phyloP scores from a whole-genome alignment of 1,284 basidiomycete genomes.

The Fistulinella cinereoalba region DNA sequence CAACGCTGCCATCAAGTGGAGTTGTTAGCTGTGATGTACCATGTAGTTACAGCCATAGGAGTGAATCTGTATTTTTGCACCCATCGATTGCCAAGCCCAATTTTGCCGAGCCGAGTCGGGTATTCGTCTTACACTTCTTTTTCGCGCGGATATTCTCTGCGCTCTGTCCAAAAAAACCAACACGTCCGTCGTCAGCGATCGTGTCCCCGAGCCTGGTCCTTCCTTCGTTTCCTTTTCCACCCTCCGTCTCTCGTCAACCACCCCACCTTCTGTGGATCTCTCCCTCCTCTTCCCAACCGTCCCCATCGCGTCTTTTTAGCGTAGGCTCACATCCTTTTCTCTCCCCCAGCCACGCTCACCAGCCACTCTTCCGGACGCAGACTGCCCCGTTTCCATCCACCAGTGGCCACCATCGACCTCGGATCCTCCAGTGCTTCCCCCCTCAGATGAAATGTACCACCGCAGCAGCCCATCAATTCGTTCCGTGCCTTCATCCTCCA shows the following conservation, averaged over 20 bases:
- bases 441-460: constrained; percentile 41
- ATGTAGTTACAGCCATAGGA: too few species aligned
- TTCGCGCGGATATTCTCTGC: constrained; percentile 12
- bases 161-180: constrained; percentile 13
- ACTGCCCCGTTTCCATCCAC: constrained; percentile 18
- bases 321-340: background rate
- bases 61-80: too few species aligned
- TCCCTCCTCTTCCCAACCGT: constrained; percentile 4
- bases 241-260: too few species aligned
- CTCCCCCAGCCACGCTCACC: background rate
- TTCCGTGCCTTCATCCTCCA: constrained; percentile 37
- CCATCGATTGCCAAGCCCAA: too few species aligned
- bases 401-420: constrained; percentile 12
- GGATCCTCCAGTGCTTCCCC: constrained; percentile 29
- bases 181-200: constrained; percentile 2
- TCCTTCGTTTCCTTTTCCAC: constrained; percentile 3
- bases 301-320: constrained; percentile 10
- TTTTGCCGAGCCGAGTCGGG: constrained; percentile 19
- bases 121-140: too few species aligned
- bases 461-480: constrained; percentile 41
- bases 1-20: background rate
- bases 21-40: background rate
- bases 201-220: background rate
- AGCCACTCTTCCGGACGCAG: constrained; percentile 10
- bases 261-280: too few species aligned